A percentile compares a stretch with the other conserved stretches of the same genome.
Conservation (phyloP, 2,329 filamentous ascomycete genomes). For the Neurospora sp. region DNA sequence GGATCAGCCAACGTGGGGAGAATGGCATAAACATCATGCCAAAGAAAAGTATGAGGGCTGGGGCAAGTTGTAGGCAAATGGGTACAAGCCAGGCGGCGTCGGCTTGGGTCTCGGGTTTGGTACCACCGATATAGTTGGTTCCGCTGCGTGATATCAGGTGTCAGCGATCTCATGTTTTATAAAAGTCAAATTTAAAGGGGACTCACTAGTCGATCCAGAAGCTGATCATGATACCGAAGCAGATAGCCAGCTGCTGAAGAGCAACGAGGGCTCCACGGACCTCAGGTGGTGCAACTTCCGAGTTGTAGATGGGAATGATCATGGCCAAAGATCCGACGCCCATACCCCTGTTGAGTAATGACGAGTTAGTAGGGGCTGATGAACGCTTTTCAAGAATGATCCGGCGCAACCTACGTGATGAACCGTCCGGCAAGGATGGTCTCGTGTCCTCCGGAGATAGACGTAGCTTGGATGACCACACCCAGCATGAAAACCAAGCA, state of each 20-base stretch:
- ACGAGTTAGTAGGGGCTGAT: not conserved
- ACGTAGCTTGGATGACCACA: constrained; percentile 56
- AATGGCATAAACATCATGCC: constrained; percentile 77
- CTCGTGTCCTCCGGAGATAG: constrained; percentile 43
- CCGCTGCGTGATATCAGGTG: constrained; percentile 31
- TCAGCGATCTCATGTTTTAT: constrained; percentile 3
- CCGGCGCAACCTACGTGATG: constrained; percentile 39
- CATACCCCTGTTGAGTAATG: constrained; percentile 37
- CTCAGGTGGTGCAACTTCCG: constrained; percentile 37
- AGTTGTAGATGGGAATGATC: constrained; percentile 42
- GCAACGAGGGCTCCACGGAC: constrained; percentile 38
- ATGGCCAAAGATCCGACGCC: constrained; percentile 59
- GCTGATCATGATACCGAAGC: constrained; percentile 53
- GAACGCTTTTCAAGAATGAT: too few relatives aligned
- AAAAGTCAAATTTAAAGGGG: not conserved
- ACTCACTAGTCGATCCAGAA: constrained; percentile 52
- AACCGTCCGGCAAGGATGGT: constrained; percentile 63
- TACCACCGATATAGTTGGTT: constrained; percentile 56
- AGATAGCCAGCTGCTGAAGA: constrained; percentile 43
- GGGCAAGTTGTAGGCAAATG: constrained; percentile 59
- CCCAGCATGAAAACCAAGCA: constrained; percentile 59
- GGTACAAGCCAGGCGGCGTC: constrained; percentile 67
- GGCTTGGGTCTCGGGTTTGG: constrained; percentile 36
- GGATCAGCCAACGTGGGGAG: constrained; percentile 64
- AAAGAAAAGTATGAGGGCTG: constrained; percentile 53